phyloP scores from a whole-genome alignment of 2,329 filamentous ascomycete genomes.

The Ophiosphaerella herpotricha region DNA sequence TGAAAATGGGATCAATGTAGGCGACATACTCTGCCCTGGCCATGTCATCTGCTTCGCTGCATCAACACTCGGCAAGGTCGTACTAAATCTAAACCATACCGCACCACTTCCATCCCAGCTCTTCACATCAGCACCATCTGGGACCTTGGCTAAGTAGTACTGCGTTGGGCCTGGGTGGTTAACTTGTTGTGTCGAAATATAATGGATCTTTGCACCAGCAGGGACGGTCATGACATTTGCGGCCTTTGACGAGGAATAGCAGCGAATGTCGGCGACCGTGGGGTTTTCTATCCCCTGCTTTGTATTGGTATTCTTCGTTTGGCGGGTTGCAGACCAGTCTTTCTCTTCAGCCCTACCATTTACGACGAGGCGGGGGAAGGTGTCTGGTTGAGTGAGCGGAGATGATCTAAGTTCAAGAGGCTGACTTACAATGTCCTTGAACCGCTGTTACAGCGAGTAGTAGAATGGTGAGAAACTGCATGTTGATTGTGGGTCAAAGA shows the following conservation, averaged over 20 bases:
- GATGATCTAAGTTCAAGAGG: neutral
- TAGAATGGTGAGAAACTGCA: constrained; percentile 21
- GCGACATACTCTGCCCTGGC: constrained; percentile 33
- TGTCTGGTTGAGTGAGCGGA: constrained; percentile 20
- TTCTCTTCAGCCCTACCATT: constrained; percentile 30
- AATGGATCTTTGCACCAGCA: constrained; percentile 33
- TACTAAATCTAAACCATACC: constrained; percentile 37
- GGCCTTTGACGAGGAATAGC: constrained; percentile 28
- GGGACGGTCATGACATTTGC: constrained; percentile 26
- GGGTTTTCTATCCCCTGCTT: constrained; percentile 39
- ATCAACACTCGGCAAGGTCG: constrained; percentile 32
- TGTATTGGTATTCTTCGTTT: constrained; percentile 34
- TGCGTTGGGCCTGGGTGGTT: constrained; percentile 38
- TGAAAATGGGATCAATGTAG: neutral
- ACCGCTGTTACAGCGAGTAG: constrained; percentile 23
- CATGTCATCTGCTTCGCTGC: constrained; percentile 35
- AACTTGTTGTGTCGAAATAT: constrained; percentile 37
- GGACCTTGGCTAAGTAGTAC: constrained; percentile 38
- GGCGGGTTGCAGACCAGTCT: constrained; percentile 32
- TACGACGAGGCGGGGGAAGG: constrained; percentile 32
- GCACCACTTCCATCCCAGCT: constrained; percentile 34
- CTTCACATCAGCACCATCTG: constrained; percentile 22
- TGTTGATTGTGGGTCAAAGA: constrained; percentile 6
- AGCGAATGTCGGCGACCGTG: constrained; percentile 33
- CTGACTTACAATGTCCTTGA: constrained; percentile 30